These are phyloP conservation scores for Tylopilus plumbeoviolaceoides DNA, from an alignment of 768 basidiomycete species.

Conservation along the genomic window DNA sequence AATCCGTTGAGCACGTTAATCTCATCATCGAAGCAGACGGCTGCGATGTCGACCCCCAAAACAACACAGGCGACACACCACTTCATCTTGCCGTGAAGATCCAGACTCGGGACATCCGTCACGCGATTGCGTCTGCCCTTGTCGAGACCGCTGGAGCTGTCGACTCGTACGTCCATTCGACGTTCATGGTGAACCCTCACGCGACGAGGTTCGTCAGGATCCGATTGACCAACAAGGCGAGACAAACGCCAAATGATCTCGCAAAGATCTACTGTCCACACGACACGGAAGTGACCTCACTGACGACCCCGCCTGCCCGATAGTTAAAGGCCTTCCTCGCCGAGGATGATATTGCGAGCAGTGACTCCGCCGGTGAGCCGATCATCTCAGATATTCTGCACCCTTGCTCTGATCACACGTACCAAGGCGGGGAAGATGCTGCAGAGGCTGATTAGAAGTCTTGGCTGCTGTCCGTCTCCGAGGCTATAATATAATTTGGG, in stretches of 20 bases:
- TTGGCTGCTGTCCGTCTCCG: neutral
- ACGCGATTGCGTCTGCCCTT: slow-evolving; percentile 19
- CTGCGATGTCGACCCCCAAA: slow-evolving; percentile 28
- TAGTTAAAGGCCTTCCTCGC: slow-evolving; percentile 5
- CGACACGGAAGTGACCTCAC: slow-evolving; percentile 14
- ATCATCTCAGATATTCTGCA: neutral
- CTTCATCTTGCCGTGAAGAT: slow-evolving; percentile 27
- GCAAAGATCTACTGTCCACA: slow-evolving; percentile 17
- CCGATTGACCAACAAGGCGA: slow-evolving; percentile 22
- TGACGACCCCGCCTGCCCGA: slow-evolving; percentile 21
- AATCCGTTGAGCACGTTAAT: slow-evolving; percentile 18
- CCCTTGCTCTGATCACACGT: neutral
- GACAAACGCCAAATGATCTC: slow-evolving; percentile 26
- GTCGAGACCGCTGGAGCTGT: slow-evolving; percentile 22
- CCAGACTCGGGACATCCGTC: slow-evolving; percentile 8
- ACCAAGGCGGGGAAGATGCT: slow-evolving; percentile 6
- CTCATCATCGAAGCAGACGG: slow-evolving; percentile 23
- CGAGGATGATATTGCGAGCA: slow-evolving; percentile 17
- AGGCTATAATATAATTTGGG: neutral
- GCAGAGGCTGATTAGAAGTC: neutral
- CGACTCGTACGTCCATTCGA: slow-evolving; percentile 18
- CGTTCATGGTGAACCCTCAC: neutral
- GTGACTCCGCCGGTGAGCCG: slow-evolving; percentile 19
- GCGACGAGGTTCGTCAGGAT: slow-evolving; percentile 11
- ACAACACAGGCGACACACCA: slow-evolving; percentile 25